Evolutionary conservation across 2,329 filamentous ascomycete species (phyloP).

Genomic region (Ophiocordyceps unilateralis): DNA sequence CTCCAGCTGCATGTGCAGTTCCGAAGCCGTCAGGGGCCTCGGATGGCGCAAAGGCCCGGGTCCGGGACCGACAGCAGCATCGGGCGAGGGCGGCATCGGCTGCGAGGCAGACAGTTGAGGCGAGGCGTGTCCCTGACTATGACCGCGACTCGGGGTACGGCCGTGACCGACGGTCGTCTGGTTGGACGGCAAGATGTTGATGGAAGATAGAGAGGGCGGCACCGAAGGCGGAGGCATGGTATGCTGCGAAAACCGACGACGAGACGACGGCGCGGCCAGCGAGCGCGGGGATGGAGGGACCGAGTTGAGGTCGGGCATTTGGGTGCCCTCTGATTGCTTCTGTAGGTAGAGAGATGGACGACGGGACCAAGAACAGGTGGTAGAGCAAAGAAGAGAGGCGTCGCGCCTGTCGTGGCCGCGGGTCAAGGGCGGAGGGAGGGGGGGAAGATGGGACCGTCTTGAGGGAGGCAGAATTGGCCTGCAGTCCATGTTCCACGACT

Average conservation of each 20-base stretch:
- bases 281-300: slow-evolving; percentile 32
- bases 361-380: not conserved
- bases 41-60: slow-evolving; percentile 72
- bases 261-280: slow-evolving; percentile 16
- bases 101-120: slow-evolving; percentile 6
- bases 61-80: slow-evolving; percentile 32
- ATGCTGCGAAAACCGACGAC: slow-evolving; percentile 26
- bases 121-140: slow-evolving; percentile 12
- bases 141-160: slow-evolving; percentile 3
- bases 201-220: too few relatives aligned
- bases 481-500: too few relatives aligned
- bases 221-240: slow-evolving; percentile 27
- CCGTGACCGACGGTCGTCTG: slow-evolving; percentile 27
- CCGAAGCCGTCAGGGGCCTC: slow-evolving; percentile 70
- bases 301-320: slow-evolving; percentile 39
- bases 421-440: not conserved
- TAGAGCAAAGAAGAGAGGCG: not conserved
- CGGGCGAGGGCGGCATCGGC: slow-evolving; percentile 14
- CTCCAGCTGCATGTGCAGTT: slow-evolving; percentile 77
- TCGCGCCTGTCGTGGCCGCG: too few relatives aligned
- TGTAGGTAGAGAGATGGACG: not conserved
- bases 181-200: slow-evolving; percentile 41
- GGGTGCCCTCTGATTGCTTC: too few relatives aligned
- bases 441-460: not conserved
- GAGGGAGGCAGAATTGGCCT: too few relatives aligned